Conservation (phyloP, 495 filamentous ascomycete genomes). For the Trichoderma gamsii region DNA sequence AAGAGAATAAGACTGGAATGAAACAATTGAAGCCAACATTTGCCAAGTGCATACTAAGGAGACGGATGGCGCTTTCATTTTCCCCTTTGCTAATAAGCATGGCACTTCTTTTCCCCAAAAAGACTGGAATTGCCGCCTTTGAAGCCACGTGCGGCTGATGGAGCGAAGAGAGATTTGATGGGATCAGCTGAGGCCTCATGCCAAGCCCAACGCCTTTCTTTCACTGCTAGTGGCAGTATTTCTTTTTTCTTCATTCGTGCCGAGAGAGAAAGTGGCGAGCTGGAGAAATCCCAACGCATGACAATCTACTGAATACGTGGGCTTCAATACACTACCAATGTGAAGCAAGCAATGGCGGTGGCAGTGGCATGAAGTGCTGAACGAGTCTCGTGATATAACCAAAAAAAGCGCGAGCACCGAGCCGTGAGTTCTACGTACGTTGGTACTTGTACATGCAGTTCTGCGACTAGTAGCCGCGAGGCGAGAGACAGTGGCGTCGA, state of each 20-base stretch:
- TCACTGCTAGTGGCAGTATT: too few species aligned
- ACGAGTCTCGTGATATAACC: too few species aligned
- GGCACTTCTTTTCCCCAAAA: neutral
- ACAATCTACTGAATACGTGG: neutral
- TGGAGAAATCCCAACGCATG: neutral
- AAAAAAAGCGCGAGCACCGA: too few species aligned
- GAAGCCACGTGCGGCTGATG: constrained; percentile 9
- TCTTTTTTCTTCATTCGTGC: neutral
- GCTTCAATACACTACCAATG: too few species aligned
- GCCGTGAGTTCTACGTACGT: too few species aligned
- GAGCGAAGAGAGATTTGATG: neutral
- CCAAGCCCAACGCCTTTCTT: neutral
- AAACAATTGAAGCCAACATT: too few species aligned
- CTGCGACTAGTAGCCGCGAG: neutral
- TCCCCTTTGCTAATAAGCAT: neutral
- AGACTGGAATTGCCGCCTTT: neutral
- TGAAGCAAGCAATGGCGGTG: too few species aligned
- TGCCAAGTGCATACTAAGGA: too few species aligned
- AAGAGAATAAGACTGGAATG: too few species aligned
- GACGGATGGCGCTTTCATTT: neutral
- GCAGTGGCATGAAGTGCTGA: too few species aligned
- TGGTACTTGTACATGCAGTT: too few species aligned
- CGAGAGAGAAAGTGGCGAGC: too few species aligned
- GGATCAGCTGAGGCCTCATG: neutral
- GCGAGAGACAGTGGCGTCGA: neutral